A percentile compares a stretch with the other conserved stretches of the same genome.
These are phyloP conservation scores for Hygrocybe coccinea DNA, from an alignment of 768 basidiomycete genomes.

Conservation along the genomic window DNA sequence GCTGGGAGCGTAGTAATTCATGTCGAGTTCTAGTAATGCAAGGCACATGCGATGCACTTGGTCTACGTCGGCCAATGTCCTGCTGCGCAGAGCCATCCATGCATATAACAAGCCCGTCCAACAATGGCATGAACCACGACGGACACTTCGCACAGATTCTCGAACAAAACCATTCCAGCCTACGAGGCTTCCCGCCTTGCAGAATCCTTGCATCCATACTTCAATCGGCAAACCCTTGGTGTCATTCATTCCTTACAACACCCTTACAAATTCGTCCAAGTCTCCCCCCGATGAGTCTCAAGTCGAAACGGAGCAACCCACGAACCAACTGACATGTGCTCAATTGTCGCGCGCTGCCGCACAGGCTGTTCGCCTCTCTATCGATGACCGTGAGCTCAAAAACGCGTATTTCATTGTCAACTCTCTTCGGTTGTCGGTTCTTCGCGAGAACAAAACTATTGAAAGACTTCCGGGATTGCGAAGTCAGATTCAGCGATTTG, in stretches of 20 bases:
- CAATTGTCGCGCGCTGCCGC: conserved; percentile 30
- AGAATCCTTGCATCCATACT: no score
- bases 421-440: conserved; percentile 44
- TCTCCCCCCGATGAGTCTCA: not conserved
- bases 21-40: conserved; percentile 45
- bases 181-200: no score
- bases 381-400: conserved; percentile 38
- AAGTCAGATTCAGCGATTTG: conserved; percentile 29
- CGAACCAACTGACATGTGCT: conserved; percentile 11
- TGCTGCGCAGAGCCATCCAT: conserved; percentile 18
- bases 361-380: conserved; percentile 46
- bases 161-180: not conserved
- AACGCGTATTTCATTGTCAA: conserved; percentile 58
- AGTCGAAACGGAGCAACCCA: not conserved
- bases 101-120: not conserved
- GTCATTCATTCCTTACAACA: not conserved
- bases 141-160: not conserved
- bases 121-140: not conserved
- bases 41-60: conserved; percentile 69
- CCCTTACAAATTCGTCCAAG: not conserved
- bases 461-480: conserved; percentile 8
- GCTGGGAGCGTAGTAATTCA: conserved; percentile 7
- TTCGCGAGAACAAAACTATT: conserved; percentile 16
- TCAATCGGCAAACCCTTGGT: no score
- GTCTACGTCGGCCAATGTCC: conserved; percentile 47